Conservation (phyloP, 352 stramenopile species). For the Thalassiosira allenii region DNA sequence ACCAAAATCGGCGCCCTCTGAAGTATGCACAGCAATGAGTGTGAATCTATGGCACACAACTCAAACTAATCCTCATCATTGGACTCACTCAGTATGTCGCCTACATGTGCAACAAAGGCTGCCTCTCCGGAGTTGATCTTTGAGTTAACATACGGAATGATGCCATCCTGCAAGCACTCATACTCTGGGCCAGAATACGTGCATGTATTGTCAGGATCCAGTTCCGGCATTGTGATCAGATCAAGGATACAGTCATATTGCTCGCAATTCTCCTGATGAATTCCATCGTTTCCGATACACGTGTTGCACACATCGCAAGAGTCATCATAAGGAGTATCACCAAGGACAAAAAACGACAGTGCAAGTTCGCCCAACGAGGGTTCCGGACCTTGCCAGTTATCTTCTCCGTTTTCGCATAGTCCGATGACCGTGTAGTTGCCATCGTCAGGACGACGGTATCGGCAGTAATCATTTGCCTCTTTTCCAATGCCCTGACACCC, state of each 20-base stretch:
- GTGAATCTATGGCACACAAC: no score
- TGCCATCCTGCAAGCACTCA: background rate
- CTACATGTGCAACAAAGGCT: slow-evolving; percentile 11
- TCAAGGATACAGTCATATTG: slow-evolving; percentile 1
- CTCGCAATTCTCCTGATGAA: background rate
- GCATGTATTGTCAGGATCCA: slow-evolving; percentile 20
- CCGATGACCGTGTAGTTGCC: no score
- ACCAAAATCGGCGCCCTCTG: background rate
- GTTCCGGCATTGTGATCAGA: no score
- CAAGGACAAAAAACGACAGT: background rate
- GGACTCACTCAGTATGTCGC: slow-evolving; percentile 13
- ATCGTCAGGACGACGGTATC: no score
- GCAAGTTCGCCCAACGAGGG: background rate
- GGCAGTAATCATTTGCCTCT: no score
- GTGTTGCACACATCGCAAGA: background rate
- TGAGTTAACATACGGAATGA: slow-evolving; percentile 8
- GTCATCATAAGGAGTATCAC: background rate
- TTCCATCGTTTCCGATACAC: background rate
- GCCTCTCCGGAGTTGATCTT: background rate
- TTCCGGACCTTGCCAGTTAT: background rate
- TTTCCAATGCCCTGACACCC: no score
- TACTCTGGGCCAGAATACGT: slow-evolving; percentile 5
- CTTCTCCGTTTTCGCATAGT: no score
- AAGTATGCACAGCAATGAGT: no score
- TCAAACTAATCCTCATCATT: no score